These are phyloP conservation scores for Benincasa hispida DNA, from an alignment of 306 rosid species.

Conservation along the genomic window DNA sequence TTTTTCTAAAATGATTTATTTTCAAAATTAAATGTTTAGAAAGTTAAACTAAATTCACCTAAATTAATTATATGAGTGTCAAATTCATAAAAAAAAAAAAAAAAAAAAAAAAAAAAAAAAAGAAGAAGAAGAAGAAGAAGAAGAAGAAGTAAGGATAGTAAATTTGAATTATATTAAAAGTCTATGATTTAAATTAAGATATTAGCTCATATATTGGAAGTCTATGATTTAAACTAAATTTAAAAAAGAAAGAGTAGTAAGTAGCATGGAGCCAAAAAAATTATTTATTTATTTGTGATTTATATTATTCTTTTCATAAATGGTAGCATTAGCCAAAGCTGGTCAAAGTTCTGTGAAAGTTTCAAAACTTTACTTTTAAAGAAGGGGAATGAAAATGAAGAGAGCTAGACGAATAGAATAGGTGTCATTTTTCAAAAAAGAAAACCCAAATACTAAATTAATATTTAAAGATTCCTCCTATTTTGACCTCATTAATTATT, in stretches of 20 bases:
- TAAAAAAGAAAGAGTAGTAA: background rate
- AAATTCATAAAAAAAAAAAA: too few species aligned
- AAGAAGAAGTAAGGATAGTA: too few species aligned
- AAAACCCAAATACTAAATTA: background rate
- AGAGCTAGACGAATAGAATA: background rate
- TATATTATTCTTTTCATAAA: background rate
- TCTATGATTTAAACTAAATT: background rate
- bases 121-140: too few species aligned
- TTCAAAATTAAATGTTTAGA: too few species aligned
- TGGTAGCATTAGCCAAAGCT: background rate
- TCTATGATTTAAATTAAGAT: too few species aligned
- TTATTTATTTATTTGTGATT: background rate
- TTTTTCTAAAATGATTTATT: too few species aligned
- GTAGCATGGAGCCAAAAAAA: background rate
- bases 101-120: too few species aligned
- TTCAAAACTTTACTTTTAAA: constrained; percentile 3
- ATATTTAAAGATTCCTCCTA: background rate
- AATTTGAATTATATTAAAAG: too few species aligned
- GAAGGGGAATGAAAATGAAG: background rate
- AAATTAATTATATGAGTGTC: too few species aligned
- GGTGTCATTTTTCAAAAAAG: background rate
- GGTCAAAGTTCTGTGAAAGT: constrained; percentile 7
- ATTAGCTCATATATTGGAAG: background rate
- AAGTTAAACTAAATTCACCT: too few species aligned
- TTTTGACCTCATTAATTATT: background rate